Base-by-base conservation (phyloP, 192 early-diverging fungal genomes). In the Haplosporangium gracile region DNA sequence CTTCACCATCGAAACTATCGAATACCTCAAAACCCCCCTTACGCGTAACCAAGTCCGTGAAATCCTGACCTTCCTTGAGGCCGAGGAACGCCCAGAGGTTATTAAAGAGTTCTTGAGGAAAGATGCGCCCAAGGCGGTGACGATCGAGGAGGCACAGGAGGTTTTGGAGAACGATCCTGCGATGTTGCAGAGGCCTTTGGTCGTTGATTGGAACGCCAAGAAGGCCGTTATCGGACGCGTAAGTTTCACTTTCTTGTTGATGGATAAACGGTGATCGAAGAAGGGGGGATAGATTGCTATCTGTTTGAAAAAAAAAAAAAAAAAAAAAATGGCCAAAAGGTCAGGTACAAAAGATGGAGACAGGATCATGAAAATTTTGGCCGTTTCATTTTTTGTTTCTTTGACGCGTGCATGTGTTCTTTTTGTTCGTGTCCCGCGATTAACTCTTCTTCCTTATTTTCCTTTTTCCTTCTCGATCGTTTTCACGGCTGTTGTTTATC, bases 171-270 rank as follows among this genome's bases (percentile, higher is more conserved):
- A 80, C 0, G 76, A 86, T 51, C 75, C 84, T 15, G 76, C 79
- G 0, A 13, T 81, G 60, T 73, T 86, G 74, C 79, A 86, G 76
- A 32, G 84, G 1, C 84, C 84, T 3, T 15, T 86, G 3, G 84
- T 86, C 10, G 84, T 86, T 9, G 79, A 86, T 42, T 86, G 84
- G 84, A 29, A 34, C 13, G 57, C 43, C 43, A 77, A 81, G 68
- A 86, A 81, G 79, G 84, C 84, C 1, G 76, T 74, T 39, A 76
- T 86, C 22, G 80, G 84, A 47, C 79, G 84, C 42, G 84, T 86
- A 81, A 81, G 84, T 79, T 60, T 68, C 4, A 9, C 36, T 32
- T 22, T n/a, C 51, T 68, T 71, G 45, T 49, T 20, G 18, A n/a
- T 51, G 72, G 26, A 11, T 36, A 45, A 10, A 3, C 0, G 43